Conservation (phyloP, 257 asterid genomes). For the Lavandula angustifolia region DNA sequence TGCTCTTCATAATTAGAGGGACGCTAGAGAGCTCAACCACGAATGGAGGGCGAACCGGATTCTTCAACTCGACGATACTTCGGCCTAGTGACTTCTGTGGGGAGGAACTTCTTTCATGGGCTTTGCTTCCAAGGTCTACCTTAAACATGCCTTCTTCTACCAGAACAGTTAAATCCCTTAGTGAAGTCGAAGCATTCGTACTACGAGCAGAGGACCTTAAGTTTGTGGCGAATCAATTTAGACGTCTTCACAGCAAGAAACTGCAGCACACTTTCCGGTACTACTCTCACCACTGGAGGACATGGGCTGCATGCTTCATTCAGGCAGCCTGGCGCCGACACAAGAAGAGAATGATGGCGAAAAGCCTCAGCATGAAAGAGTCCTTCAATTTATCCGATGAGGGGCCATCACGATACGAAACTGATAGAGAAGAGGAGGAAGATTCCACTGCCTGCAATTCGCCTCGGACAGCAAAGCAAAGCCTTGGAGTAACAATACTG, state of each 20-base stretch:
- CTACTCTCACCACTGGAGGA: constrained; percentile 85
- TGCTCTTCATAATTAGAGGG: constrained; percentile 81
- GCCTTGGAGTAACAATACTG: constrained; percentile 61
- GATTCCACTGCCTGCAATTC: constrained; percentile 10
- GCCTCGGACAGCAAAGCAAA: constrained; percentile 38
- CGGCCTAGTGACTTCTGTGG: constrained; percentile 79
- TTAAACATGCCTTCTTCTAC: constrained; percentile 73
- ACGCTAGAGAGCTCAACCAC: constrained; percentile 82
- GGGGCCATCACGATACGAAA: constrained; percentile 37
- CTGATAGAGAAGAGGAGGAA: constrained; percentile 27
- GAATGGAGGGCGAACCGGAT: constrained; percentile 76
- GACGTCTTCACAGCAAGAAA: constrained; percentile 86
- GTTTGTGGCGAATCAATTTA: constrained; percentile 80
- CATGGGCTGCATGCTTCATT: constrained; percentile 82
- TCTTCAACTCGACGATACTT: constrained; percentile 66
- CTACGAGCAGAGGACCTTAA: constrained; percentile 81
- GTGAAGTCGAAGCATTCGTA: constrained; percentile 85
- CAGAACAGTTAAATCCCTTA: constrained; percentile 64
- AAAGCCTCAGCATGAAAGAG: constrained; percentile 52
- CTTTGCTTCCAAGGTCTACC: constrained; percentile 65
- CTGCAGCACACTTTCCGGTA: constrained; percentile 76
- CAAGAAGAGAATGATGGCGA: constrained; percentile 50
- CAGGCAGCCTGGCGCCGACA: constrained; percentile 76
- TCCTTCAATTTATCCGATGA: constrained; percentile 39
- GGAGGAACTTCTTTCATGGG: constrained; percentile 89